phyloP scores from a whole-genome alignment of 129 eudicot species.

The Calendula officinalis region DNA sequence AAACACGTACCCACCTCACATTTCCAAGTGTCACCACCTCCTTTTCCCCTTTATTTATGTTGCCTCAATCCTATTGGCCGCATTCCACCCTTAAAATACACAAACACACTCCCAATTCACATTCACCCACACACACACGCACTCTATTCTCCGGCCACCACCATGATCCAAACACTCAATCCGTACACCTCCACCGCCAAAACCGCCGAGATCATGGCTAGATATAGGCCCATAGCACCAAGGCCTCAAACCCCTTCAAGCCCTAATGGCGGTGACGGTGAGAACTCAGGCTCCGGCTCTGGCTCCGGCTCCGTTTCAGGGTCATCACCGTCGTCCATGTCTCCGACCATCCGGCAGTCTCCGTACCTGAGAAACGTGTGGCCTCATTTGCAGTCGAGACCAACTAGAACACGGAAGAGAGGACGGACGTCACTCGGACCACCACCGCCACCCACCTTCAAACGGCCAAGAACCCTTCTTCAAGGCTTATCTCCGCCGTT shows the following conservation, averaged over 20 bases:
- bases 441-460: conserved; percentile 38
- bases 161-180: conserved; percentile 59
- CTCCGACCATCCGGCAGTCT: conserved; percentile 50
- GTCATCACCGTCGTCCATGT: conserved; percentile 29
- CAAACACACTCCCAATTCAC: conserved; percentile 6
- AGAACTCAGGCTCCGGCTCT: conserved; percentile 2
- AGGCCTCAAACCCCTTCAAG: conserved; percentile 38
- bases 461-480: conserved; percentile 44
- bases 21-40: conserved; percentile 65
- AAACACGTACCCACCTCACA: conserved; percentile 70
- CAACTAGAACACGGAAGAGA: conserved; percentile 75
- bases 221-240: conserved; percentile 86
- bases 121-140: not conserved
- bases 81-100: conserved; percentile 24
- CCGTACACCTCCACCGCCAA: conserved; percentile 52
- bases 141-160: not conserved
- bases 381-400: conserved; percentile 76
- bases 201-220: conserved; percentile 81
- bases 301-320: not conserved
- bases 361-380: conserved; percentile 64
- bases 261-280: not conserved
- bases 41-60: conserved; percentile 38
- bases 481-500: conserved; percentile 43
- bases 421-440: conserved; percentile 51
- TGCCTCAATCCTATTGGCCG: conserved; percentile 69